phyloP scores from a whole-genome alignment of 2,329 filamentous ascomycete genomes.

The Clarireedia homoeocarpa region DNA sequence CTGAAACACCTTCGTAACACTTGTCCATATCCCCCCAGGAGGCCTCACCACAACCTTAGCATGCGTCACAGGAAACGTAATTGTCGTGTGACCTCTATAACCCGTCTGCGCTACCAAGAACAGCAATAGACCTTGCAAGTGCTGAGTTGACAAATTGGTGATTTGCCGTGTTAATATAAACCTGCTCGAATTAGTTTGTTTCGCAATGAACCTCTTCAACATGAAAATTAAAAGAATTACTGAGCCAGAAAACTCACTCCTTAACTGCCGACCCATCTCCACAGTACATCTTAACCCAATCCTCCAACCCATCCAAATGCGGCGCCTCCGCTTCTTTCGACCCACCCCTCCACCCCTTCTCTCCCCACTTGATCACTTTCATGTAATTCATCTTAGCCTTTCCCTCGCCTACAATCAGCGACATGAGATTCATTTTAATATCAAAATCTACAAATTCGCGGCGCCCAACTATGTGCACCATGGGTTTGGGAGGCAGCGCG shows the following conservation, averaged over 20 bases:
- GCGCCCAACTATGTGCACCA: constrained; percentile 42
- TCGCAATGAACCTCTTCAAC: neutral
- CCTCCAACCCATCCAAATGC: constrained; percentile 14
- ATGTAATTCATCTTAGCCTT: constrained; percentile 42
- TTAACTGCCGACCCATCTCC: constrained; percentile 19
- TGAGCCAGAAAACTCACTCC: constrained; percentile 13
- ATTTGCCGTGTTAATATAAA: constrained; percentile 46
- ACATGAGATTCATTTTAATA: constrained; percentile 47
- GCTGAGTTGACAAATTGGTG: constrained; percentile 46
- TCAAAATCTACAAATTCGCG: constrained; percentile 40
- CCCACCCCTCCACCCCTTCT: constrained; percentile 40
- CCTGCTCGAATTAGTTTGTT: constrained; percentile 15
- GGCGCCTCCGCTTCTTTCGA: constrained; percentile 15
- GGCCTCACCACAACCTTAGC: constrained; percentile 41
- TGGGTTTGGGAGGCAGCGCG: constrained; percentile 46
- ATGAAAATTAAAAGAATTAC: neutral
- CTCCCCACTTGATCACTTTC: constrained; percentile 40
- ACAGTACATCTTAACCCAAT: constrained; percentile 22
- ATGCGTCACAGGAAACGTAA: constrained; percentile 44
- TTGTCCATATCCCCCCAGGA: constrained; percentile 47
- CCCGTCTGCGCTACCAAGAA: constrained; percentile 41
- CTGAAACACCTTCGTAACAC: constrained; percentile 42
- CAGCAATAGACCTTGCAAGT: constrained; percentile 47
- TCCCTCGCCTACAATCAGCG: constrained; percentile 42
- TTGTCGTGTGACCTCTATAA: constrained; percentile 42